These are phyloP conservation scores for Tetrahymena elliotti DNA, from an alignment of 73 alveolate genomes.

Conservation along the genomic window DNA sequence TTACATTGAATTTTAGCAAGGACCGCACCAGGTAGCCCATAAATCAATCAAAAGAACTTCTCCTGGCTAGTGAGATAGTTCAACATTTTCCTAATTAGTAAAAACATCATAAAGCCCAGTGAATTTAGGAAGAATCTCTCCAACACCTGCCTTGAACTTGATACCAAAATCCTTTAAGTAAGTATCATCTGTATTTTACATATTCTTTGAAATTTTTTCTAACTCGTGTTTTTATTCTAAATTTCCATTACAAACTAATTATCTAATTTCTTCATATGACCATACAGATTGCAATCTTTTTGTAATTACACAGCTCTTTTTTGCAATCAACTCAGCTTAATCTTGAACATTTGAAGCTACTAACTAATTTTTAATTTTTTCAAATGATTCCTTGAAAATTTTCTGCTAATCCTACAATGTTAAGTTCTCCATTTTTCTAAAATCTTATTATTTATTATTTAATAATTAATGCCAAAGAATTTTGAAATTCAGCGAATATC, in stretches of 20 bases:
- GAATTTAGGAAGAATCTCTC: not conserved
- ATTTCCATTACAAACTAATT: not conserved
- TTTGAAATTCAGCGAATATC: not conserved
- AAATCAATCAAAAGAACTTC: slow-evolving; percentile 17
- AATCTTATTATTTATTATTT: not conserved
- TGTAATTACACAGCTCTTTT: not conserved
- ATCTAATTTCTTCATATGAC: not conserved
- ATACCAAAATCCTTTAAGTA: not conserved
- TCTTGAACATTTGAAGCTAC: not conserved
- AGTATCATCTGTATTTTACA: not conserved
- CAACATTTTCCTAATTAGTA: not conserved
- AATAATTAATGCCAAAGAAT: not conserved
- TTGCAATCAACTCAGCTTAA: not conserved
- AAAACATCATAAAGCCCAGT: not conserved
- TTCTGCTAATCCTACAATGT: not conserved
- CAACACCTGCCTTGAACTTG: not conserved
- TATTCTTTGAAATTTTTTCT: not conserved
- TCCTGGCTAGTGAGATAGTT: not conserved
- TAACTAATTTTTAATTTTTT: not conserved
- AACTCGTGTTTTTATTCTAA: not conserved
- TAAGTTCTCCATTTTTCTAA: not conserved
- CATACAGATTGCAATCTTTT: not conserved
- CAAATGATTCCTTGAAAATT: not conserved
- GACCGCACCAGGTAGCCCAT: slow-evolving; percentile 46
- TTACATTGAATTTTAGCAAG: slow-evolving; percentile 4